Evolutionary conservation across 805 yeast species (phyloP), one percentile per base, ranked within the genome.

Genomic region (Kuraishia borneana): DNA sequence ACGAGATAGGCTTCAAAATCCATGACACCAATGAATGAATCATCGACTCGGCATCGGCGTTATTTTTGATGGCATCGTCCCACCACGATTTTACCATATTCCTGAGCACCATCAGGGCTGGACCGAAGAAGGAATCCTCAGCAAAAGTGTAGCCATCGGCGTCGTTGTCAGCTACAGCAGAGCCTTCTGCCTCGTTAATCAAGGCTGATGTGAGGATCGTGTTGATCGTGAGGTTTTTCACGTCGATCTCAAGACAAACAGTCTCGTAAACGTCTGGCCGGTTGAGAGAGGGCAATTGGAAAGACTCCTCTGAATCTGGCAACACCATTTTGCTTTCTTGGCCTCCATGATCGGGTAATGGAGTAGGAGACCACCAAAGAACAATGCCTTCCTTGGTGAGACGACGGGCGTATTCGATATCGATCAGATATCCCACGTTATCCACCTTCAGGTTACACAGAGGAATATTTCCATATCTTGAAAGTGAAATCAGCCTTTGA

Each of bases 301-400:
- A 58, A 23, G 56, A 60, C 35, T 76, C 79, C 38, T 74, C 81
- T 42, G 63, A 54, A 10, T 56, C 45, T 17, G 60, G 50, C 8
- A 60, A 41, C 37, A 39, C 34, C 17, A 62, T 42, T 46, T 82
- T 92, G 44, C 68, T 71, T 51, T 85, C 88, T 29, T 60, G 49
- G 1, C 95, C 95, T 21, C 95, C 96, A 47, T 73, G 78, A 48
- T 85, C 96, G 0, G 96, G 89, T 30, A 69, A 55, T 1, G 89
- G 82, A 14, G 66, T 65, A 3, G 77, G 72, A 1, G 95, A 83
- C 97, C 98, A 92, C 97, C 98, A 92, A 21, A 94, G 59, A 5
- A 89, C 79, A 27, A 83, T 70, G 39, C 76, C 73, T 32, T 73
- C 70, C 31, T 73, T 66, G 14, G 62, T 62, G 36, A 92, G 64